A percentile compares a stretch with the other conserved stretches of the same genome.
phyloP scores from a whole-genome alignment of 2,329 filamentous ascomycete species.

The Neofusicoccum cordaticola region DNA sequence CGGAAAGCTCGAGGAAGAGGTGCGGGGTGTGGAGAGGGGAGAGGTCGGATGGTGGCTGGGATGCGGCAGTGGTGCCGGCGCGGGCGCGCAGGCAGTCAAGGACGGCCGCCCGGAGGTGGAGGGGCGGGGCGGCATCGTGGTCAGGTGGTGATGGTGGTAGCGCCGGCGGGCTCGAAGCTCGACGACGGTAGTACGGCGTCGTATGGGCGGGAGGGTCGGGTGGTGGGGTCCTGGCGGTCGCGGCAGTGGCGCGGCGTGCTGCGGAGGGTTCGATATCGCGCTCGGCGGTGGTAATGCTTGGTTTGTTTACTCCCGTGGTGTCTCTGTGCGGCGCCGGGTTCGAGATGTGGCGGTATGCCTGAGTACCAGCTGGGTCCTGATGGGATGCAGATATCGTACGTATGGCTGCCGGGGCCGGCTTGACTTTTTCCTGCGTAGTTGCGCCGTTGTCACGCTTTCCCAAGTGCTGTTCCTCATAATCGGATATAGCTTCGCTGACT shows the following conservation, averaged over 20 bases:
- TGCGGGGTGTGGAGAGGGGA: not conserved
- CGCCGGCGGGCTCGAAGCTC: not conserved
- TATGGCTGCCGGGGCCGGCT: not conserved
- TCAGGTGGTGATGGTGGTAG: not conserved
- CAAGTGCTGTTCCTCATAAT: not conserved
- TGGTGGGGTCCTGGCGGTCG: not conserved
- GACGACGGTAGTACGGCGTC: not conserved
- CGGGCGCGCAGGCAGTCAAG: not conserved
- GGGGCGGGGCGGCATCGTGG: not conserved
- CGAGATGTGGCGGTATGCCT: not conserved
- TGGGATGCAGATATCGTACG: not conserved
- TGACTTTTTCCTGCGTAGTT: not conserved
- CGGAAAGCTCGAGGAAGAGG: conserved; percentile 2
- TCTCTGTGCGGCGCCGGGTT: not conserved
- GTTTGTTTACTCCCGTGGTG: too few relatives aligned
- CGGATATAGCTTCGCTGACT: not conserved
- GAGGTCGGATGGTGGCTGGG: not conserved
- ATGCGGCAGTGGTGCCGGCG: not conserved
- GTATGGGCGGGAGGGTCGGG: not conserved
- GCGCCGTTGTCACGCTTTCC: not conserved
- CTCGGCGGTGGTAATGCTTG: too few relatives aligned
- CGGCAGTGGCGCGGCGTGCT: not conserved
- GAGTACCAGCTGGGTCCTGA: not conserved
- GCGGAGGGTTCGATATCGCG: too few relatives aligned
- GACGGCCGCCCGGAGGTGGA: not conserved